Base-by-base conservation (phyloP, 768 basidiomycete genomes). In the Kwoniella pini region DNA sequence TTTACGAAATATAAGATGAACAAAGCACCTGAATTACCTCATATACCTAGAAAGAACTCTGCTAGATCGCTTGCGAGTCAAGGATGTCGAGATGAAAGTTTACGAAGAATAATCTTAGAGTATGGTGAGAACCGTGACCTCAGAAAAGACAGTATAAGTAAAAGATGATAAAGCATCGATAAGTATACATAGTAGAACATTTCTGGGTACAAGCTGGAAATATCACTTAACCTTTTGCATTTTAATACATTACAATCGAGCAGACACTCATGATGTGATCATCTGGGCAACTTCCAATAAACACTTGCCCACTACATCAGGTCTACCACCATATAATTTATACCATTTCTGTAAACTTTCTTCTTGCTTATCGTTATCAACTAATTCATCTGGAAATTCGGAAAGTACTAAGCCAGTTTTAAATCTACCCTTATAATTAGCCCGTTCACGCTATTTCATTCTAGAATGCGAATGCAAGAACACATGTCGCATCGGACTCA, bases 321-420 rank as follows among this genome's bases (percentile, higher is more conserved):
- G 69, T 54, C 64, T 45, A 4, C 65, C 69, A 13, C 65, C 65
- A 26, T 65, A 70, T 4, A 64, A 6, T 4, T 62, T 43, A 55
- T 60, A 70, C 44, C 62, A 67, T n/a, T 36, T 26, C 12, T 62
- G 38, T 4, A 52, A 13, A 10, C 44, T 31, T 10, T 54, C 45
- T 22, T 58, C 46, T 17, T 56, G 21, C 21, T 50, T 24, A 28
- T 59, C 57, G 26, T 53, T 15, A 15, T 44, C 38, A 31, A 63
- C 40, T 3, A 53, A 44, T 10, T 55, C n/a, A 10, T 60, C 33
- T 1, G 66, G 65, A 12, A 55, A 57, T 12, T 70, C 69, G 19
- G 56, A 30, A 1, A 67, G 44, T 11, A 70, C 60, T 27, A 63
- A 30, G 19, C 54, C 69, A 1, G 69, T 70, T 24, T 62, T 70